These are phyloP conservation scores for Mycothermus thermophilus DNA, from an alignment of 495 filamentous ascomycete genomes.

Conservation along the genomic window DNA sequence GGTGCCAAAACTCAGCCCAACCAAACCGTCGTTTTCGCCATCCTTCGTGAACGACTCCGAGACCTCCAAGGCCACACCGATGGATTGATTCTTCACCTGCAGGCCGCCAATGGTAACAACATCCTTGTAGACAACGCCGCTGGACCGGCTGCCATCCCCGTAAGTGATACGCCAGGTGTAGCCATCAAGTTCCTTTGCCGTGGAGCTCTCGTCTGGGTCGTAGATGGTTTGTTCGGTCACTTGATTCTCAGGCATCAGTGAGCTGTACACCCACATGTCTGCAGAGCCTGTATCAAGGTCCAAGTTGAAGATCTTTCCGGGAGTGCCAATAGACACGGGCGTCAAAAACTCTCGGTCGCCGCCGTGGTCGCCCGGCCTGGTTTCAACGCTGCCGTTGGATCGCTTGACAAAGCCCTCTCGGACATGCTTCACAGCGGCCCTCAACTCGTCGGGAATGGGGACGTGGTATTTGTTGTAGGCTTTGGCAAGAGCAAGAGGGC, in stretches of 20 bases:
- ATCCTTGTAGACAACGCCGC: slow-evolving; percentile 56
- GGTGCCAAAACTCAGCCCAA: slow-evolving; percentile 56
- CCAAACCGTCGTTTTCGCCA: slow-evolving; percentile 49
- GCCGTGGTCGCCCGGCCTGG: slow-evolving; percentile 45
- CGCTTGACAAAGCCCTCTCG: slow-evolving; percentile 1
- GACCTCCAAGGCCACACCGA: slow-evolving; percentile 52
- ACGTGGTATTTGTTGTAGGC: slow-evolving; percentile 46
- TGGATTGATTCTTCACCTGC: slow-evolving; percentile 48
- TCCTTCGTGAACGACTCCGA: slow-evolving; percentile 47
- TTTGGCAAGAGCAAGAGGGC: slow-evolving; percentile 39
- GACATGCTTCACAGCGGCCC: background rate
- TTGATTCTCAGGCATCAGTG: slow-evolving; percentile 12
- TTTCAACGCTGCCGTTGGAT: slow-evolving; percentile 25
- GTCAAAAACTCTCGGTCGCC: slow-evolving; percentile 52
- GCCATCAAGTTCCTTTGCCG: slow-evolving; percentile 36
- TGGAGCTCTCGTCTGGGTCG: slow-evolving; percentile 33
- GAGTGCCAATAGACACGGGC: slow-evolving; percentile 49
- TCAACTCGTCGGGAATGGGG: slow-evolving; percentile 16
- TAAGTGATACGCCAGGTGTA: slow-evolving; percentile 55
- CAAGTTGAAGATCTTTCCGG: slow-evolving; percentile 44
- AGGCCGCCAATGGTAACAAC: slow-evolving; percentile 52
- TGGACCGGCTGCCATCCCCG: slow-evolving; percentile 54
- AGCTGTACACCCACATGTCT: slow-evolving; percentile 48
- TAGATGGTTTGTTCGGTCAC: slow-evolving; percentile 46
- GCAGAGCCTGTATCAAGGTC: slow-evolving; percentile 67